phyloP scores from a whole-genome alignment of 805 yeast genomes.

The Ogataea thermomethanolica region DNA sequence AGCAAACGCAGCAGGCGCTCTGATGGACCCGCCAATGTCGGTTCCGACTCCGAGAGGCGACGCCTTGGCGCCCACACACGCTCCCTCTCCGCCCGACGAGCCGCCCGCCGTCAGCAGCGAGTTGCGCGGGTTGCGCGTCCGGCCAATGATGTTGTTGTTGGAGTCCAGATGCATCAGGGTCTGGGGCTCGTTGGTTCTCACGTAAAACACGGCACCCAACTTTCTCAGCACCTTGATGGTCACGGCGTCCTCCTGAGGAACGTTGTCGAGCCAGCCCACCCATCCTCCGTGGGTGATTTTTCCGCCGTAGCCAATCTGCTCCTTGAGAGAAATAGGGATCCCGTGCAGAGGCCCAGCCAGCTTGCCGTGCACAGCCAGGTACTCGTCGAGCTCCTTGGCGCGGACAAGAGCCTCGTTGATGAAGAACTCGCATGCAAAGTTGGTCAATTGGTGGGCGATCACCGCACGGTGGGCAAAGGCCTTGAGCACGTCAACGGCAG shows the following conservation, averaged over 20 bases:
- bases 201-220: conserved; percentile 60
- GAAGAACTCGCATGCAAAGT: conserved; percentile 50
- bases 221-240: conserved; percentile 45
- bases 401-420: conserved; percentile 58
- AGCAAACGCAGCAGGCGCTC: conserved; percentile 64
- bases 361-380: conserved; percentile 44
- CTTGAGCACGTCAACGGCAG: conserved; percentile 50
- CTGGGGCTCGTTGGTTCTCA: conserved; percentile 68
- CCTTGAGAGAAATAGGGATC: conserved; percentile 64
- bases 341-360: conserved; percentile 68
- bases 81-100: conserved; percentile 74
- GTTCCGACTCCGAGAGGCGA: conserved; percentile 65
- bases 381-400: conserved; percentile 57
- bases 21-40: conserved; percentile 70
- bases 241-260: conserved; percentile 44
- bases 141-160: conserved; percentile 55
- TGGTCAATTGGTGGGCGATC: conserved; percentile 59
- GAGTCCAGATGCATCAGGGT: conserved; percentile 68
- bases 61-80: conserved; percentile 54
- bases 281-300: conserved; percentile 58
- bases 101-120: conserved; percentile 62
- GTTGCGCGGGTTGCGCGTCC: conserved; percentile 57
- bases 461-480: conserved; percentile 67
- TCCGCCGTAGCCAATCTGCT: conserved; percentile 54
- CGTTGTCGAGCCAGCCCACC: conserved; percentile 48